Evolutionary conservation across 306 rosid species (phyloP), one percentile per base, ranked within the genome.

Genomic region (Rosa rugosa): DNA sequence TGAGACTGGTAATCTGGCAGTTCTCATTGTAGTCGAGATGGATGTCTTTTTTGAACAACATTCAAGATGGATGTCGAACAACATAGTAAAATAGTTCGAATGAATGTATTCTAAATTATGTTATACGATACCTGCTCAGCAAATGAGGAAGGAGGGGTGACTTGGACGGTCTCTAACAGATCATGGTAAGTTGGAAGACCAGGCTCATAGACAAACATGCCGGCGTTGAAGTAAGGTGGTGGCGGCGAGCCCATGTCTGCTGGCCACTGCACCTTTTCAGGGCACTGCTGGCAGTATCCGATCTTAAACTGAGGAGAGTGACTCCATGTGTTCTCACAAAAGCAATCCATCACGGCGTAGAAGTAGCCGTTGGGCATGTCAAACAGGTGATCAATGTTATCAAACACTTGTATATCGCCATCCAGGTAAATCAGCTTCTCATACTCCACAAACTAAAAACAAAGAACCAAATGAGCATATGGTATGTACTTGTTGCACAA

Each of bases 201-300:
- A 14, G 90, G 90, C 54, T 87, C 86, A 14, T 67, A 87, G 49
- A 87, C 84, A 34, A 84, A 73, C 76, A 87, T 84, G 34, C 90
- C 90, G 41, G 90, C 90, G 23, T 87, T 87, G 90, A 87, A 87
- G 82, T 87, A 87, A 38, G 63, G 81, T 0, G 90, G 84, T 0
- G 87, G 90, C 0, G 87, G 84, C 0, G 85, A 27, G 20, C 85
- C 90, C 80, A 84, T 12, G 54, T 84, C 76, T 18, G 72, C 78
- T 0, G 85, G 83, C 89, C 89, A 86, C 60, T 67, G 59, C 25
- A 84, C 87, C 75, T 41, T 81, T 11, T 87, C 81, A 6, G 90
- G 90, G 76, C 87, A 82, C 79, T 86, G 90, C 50, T 86, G 90
- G 90, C 90, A 86, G 83, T 86, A 86, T 7, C 90, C 87, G 11